These are phyloP conservation scores for Protomyces lactucae-debilis DNA, from an alignment of 1,139 yeast genomes.

Conservation along the genomic window DNA sequence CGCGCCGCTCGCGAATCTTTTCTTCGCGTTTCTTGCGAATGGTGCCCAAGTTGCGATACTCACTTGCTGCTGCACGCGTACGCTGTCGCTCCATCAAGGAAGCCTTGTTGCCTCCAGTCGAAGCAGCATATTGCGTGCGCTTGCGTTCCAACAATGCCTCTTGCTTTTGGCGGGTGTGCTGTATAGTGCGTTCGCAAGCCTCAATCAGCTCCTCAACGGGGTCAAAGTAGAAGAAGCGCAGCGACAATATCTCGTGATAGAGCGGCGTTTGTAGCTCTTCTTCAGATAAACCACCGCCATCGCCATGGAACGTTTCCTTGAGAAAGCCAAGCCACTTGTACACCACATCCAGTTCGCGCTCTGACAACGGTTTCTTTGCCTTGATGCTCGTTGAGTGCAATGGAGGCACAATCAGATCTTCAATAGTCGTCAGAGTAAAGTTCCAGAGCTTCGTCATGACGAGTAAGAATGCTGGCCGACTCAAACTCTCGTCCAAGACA, in stretches of 20 bases:
- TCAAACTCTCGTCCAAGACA: constrained; percentile 60
- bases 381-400: constrained; percentile 42
- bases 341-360: constrained; percentile 61
- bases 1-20: background rate
- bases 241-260: constrained; percentile 56
- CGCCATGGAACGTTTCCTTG: constrained; percentile 69
- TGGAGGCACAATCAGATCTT: constrained; percentile 64
- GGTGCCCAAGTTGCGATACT: constrained; percentile 63
- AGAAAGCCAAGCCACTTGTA: constrained; percentile 67
- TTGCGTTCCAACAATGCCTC: constrained; percentile 16
- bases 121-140: background rate
- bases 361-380: constrained; percentile 47
- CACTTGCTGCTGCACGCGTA: constrained; percentile 53
- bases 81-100: constrained; percentile 36
- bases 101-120: background rate
- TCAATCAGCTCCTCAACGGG: constrained; percentile 43
- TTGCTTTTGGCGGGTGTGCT: constrained; percentile 25
- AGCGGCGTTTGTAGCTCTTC: constrained; percentile 53
- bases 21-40: constrained; percentile 41
- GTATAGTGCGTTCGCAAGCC: constrained; percentile 44
- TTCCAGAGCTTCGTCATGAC: constrained; percentile 79
- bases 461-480: constrained; percentile 54
- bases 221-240: constrained; percentile 50
- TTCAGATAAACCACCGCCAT: constrained; percentile 76
- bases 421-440: constrained; percentile 60